These are phyloP conservation scores for Rhizopogon rudus DNA, from an alignment of 768 basidiomycete species.

Conservation along the genomic window DNA sequence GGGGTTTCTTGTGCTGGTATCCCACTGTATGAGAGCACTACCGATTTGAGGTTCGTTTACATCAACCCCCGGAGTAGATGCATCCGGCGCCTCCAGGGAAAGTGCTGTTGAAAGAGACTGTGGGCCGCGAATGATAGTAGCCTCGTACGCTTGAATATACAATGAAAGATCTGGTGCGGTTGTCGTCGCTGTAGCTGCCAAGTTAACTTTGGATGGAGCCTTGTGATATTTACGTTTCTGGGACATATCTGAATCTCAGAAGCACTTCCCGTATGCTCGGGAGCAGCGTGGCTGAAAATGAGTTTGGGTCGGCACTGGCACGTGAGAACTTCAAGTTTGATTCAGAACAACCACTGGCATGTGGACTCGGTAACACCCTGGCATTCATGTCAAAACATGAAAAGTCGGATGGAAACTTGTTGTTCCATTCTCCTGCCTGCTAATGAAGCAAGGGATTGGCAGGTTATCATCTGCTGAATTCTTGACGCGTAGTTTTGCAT, in stretches of 20 bases:
- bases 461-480: background rate
- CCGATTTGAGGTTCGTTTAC: conserved; percentile 11
- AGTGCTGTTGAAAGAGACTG: conserved; percentile 34
- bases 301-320: no score
- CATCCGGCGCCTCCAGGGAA: conserved; percentile 26
- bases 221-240: conserved; percentile 3
- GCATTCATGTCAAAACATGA: background rate
- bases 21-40: conserved; percentile 33
- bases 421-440: background rate
- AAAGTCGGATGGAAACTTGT: background rate
- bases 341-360: no score
- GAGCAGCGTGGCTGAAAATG: background rate
- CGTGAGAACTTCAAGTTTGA: background rate
- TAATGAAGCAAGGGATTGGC: background rate
- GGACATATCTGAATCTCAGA: background rate
- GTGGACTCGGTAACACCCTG: no score
- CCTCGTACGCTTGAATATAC: conserved; percentile 72
- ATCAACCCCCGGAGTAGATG: conserved; percentile 4
- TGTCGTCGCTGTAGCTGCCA: background rate
- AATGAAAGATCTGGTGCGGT: conserved; percentile 27
- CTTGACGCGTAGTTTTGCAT: background rate
- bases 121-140: conserved; percentile 58
- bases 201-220: background rate
- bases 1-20: conserved; percentile 7
- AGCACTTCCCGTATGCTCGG: background rate